A percentile compares a stretch with the other conserved stretches of the same genome.
These are phyloP conservation scores for Calocybe indica DNA, from an alignment of 768 basidiomycete genomes.

Conservation along the genomic window DNA sequence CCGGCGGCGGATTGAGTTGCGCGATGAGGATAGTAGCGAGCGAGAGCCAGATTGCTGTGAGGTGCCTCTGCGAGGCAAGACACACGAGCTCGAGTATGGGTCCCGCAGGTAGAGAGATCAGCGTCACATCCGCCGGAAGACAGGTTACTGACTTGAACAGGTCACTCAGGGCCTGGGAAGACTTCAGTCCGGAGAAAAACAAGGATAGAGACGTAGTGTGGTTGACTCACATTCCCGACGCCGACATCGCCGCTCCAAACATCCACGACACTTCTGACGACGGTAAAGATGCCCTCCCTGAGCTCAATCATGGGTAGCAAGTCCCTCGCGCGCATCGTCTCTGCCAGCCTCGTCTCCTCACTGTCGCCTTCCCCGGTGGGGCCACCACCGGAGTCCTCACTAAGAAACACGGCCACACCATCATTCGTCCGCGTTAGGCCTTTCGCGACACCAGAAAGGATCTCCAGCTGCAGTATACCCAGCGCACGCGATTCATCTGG, in stretches of 20 bases:
- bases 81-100: conserved; percentile 81
- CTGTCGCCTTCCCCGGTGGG: conserved; percentile 40
- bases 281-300: conserved; percentile 59
- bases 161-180: conserved; percentile 65
- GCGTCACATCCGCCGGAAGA: conserved; percentile 67
- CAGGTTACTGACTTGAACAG: conserved; percentile 84
- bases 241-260: conserved; percentile 78
- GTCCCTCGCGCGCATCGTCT: conserved; percentile 53
- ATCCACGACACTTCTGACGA: conserved; percentile 55
- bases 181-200: neutral
- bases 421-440: conserved; percentile 80
- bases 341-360: conserved; percentile 3
- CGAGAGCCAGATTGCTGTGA: conserved; percentile 82
- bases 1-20: conserved; percentile 73
- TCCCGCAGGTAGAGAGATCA: conserved; percentile 75
- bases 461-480: conserved; percentile 71
- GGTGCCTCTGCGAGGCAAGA: conserved; percentile 59
- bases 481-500: conserved; percentile 67
- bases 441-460: conserved; percentile 78
- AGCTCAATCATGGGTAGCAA: conserved; percentile 60
- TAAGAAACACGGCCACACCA: conserved; percentile 53
- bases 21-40: conserved; percentile 75
- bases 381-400: conserved; percentile 42
- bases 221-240: conserved; percentile 46
- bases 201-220: conserved; percentile 30